Base-by-base conservation (phyloP, 148 eudicot genomes). In the Oxyria digyna region DNA sequence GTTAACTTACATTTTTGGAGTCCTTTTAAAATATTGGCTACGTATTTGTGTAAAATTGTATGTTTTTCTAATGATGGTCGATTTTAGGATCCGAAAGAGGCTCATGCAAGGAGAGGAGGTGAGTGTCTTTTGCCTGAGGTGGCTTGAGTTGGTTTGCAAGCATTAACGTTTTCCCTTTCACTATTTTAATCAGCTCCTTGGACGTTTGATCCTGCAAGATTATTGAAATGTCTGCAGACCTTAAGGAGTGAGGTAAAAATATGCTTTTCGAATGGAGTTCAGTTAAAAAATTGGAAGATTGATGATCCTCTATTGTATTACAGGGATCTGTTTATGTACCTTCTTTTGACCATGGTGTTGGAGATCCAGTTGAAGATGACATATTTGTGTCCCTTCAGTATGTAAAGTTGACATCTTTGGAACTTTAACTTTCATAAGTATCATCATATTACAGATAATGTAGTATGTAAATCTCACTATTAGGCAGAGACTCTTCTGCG, bases 81-180 rank as follows among this genome's bases (percentile, higher is more conserved):
- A 62, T 23, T 62, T 33, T 70, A 95, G 99, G 87, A 91, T 84
- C 96, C 99, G 67, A 69, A 81, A 78, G 97, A 91, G 78, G 99
- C 99, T 77, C 99, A 91, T 78, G 97, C 99, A 37, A 95, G 99
- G 88, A 91, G 99, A 78, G 99, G 99, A 74, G 91, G 99, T 95
- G 73, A 81, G 85, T 23, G 66, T 67, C 29, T 67, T 81, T 48
- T 68, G 20, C 67, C 32, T 49, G 38, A 35, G 65, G 41, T 10
- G 50, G 6, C 43, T 67, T 72, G 29, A 67, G 72, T 70, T 72
- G 55, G 54, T 63, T 26, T 71, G n/a, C 21, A 29, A 59, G 64
- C 40, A 23, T 70, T 76, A 75, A 71, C 67, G 65, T 5, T 59
- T 54, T 67, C 31, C 74, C 15, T 72, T 33, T 38, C 9, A 38